Conservation (phyloP, 495 filamentous ascomycete genomes). For the Xylaria bambusicola region DNA sequence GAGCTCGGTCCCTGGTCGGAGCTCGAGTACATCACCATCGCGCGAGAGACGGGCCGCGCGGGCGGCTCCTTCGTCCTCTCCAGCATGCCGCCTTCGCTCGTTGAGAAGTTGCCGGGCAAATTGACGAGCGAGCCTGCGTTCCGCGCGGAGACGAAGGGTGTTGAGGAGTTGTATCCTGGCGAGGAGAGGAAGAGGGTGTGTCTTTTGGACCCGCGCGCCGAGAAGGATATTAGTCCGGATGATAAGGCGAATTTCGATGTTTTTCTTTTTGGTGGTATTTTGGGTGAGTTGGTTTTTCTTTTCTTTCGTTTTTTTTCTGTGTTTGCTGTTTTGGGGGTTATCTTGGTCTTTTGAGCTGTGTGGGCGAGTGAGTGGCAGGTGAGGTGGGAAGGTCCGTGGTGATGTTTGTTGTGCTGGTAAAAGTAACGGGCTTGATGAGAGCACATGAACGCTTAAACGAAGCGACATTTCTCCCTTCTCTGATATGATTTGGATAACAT, state of each 20-base stretch:
- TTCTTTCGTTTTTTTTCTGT: not conserved
- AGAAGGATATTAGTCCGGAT: slow-evolving; percentile 74
- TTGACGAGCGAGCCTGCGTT: slow-evolving; percentile 63
- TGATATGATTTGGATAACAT: not conserved
- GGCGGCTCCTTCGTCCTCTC: slow-evolving; percentile 78
- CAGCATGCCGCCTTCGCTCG: slow-evolving; percentile 70
- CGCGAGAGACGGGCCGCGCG: slow-evolving; percentile 69
- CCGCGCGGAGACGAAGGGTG: slow-evolving; percentile 65
- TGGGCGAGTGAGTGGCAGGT: too few species aligned
- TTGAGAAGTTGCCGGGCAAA: slow-evolving; percentile 56
- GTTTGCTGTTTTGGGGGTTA: not conserved
- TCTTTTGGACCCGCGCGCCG: slow-evolving; percentile 82
- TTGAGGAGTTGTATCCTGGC: slow-evolving; percentile 74
- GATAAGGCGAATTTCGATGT: slow-evolving; percentile 84
- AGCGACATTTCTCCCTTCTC: too few species aligned
- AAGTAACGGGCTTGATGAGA: too few species aligned
- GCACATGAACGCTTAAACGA: too few species aligned
- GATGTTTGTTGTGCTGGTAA: too few species aligned
- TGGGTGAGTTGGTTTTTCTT: slow-evolving; percentile 61
- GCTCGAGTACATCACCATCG: slow-evolving; percentile 86
- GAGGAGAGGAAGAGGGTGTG: slow-evolving; percentile 69
- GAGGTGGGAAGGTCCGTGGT: too few species aligned
- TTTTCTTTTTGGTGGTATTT: slow-evolving; percentile 94
- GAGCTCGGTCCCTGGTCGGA: slow-evolving; percentile 94
- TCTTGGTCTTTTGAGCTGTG: too few species aligned